Conservation (phyloP, 768 basidiomycete species). For the Lenzites betulinus region DNA sequence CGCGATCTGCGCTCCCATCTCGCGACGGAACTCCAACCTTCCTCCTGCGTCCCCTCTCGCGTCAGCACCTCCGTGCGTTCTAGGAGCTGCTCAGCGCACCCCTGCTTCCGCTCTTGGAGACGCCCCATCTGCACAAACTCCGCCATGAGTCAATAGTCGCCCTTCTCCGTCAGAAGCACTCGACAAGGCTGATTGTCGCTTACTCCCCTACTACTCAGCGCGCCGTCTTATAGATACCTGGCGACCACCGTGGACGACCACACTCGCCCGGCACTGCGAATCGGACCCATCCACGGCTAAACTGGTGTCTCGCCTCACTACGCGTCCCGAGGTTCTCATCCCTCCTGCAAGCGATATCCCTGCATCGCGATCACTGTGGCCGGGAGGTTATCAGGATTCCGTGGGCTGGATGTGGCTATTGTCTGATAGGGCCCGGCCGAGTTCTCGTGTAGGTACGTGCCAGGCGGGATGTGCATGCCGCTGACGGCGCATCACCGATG, state of each 20-base stretch:
- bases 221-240: constrained; percentile 1
- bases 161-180: constrained; percentile 4
- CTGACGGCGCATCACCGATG: constrained; percentile 8
- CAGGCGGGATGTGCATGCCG: background rate
- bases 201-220: background rate
- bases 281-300: constrained; percentile 4
- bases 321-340: background rate
- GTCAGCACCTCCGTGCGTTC: background rate
- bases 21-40: constrained; percentile 3
- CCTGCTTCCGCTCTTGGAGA: background rate
- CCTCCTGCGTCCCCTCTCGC: background rate
- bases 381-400: constrained; percentile 2
- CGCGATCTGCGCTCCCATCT: constrained; percentile 18
- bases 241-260: background rate
- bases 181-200: constrained; percentile 5
- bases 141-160: constrained; percentile 5
- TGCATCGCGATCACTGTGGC: background rate
- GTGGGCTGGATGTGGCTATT: background rate
- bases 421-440: background rate
- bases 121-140: constrained; percentile 3
- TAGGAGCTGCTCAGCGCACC: constrained; percentile 3
- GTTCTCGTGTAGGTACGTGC: background rate
- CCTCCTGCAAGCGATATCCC: too few relatives aligned
- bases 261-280: constrained; percentile 7
- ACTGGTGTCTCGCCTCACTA: background rate